Evolutionary conservation across 768 basidiomycete genomes (phyloP), one percentile per base, ranked within the genome.

Genomic region (Podaxis carcinomalis): DNA sequence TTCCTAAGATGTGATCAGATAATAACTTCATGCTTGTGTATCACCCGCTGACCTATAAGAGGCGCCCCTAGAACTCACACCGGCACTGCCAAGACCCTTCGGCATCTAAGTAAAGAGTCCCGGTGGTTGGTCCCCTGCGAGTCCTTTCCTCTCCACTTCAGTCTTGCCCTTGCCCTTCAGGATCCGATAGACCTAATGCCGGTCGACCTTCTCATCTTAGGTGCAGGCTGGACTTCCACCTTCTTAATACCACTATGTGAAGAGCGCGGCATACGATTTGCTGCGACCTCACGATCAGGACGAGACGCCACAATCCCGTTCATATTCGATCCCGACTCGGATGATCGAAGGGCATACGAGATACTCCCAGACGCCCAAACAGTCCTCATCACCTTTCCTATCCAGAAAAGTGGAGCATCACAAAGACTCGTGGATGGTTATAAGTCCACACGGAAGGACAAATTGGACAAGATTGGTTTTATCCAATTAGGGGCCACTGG

Each of bases 191-290:
- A 54, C 44, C 32, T 11, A 7, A 68, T 68, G 63, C 46, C 67
- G 1, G 78, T 85, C 58, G 81, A 85, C 59, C 70, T 87, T 36
- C 79, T 88, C 56, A 81, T 89, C 63, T 78, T 89, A 51, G 87
- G 86, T 36, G 84, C 84, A 27, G 86, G 86, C 35, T 89, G 88
- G 86, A 83, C 83, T 4, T 83, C 80, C 1, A 77, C 74, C 6
- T 89, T 88, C 72, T 75, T 88, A 25, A 74, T 83, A 39, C 81
- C 85, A 0, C 80, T 84, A 32, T 83, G 84, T 68, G 27, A 67
- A 2, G 63, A 73, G 16, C 72, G 75, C 19, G 63, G 69, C 9
- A 56, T 87, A 57, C 71, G 75, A 0, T 79, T 75, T 68, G 82
- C 81, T 2, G 77, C 81, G 2, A 88, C 87, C 0, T 80, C 78